Evolutionary conservation across 805 yeast genomes (phyloP).

Genomic region (Limtongia smithiae): DNA sequence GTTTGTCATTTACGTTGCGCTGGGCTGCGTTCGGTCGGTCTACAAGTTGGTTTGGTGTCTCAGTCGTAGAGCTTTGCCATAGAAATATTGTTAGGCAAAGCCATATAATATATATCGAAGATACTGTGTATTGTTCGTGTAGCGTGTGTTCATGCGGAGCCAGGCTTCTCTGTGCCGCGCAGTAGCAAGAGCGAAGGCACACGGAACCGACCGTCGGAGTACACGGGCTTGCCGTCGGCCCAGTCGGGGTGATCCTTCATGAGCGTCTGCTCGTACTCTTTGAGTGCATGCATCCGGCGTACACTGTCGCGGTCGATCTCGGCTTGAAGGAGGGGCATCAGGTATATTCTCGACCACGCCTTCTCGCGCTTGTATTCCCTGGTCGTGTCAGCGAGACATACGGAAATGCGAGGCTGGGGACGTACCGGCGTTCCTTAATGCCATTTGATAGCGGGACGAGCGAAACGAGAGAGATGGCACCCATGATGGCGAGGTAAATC

Average conservation of each 20-base stretch:
- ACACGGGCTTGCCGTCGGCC: constrained; percentile 51
- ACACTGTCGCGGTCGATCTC: constrained; percentile 77
- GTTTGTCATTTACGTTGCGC: too few species aligned
- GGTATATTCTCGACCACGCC: constrained; percentile 69
- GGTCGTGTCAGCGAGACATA: background rate
- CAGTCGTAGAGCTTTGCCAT: too few species aligned
- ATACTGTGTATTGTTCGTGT: too few species aligned
- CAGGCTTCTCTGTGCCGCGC: constrained; percentile 12
- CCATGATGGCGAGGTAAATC: constrained; percentile 61
- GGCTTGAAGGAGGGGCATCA: constrained; percentile 72
- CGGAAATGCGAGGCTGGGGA: background rate
- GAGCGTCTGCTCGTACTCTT: constrained; percentile 64
- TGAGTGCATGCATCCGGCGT: constrained; percentile 63
- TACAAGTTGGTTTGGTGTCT: too few species aligned
- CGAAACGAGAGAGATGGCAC: constrained; percentile 66
- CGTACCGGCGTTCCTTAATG: constrained; percentile 57
- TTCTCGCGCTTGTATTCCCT: constrained; percentile 72
- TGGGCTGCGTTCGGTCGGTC: too few species aligned
- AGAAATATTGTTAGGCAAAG: too few species aligned
- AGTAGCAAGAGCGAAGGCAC: constrained; percentile 11
- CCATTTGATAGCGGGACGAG: constrained; percentile 64
- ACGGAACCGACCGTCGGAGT: constrained; percentile 42
- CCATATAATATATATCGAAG: too few species aligned
- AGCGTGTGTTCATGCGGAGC: too few species aligned
- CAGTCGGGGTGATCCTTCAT: constrained; percentile 62